A percentile compares a stretch with the other conserved stretches of the same genome.
phyloP scores from a whole-genome alignment of 805 yeast genomes.

The Pichia nakasei region DNA sequence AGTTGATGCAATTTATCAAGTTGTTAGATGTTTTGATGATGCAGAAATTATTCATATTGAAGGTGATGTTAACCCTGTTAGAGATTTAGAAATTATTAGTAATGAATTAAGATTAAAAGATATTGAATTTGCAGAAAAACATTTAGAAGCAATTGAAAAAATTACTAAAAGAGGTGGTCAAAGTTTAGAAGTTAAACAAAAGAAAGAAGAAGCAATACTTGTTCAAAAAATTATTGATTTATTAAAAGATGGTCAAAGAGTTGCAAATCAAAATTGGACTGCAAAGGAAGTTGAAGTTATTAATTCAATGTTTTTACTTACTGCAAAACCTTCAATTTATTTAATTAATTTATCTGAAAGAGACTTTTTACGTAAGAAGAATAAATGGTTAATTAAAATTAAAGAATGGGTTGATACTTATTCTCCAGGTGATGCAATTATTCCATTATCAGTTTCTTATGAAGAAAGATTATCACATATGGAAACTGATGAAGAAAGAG shows the following conservation, averaged over 20 bases:
- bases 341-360: slow-evolving; percentile 63
- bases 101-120: slow-evolving; percentile 94
- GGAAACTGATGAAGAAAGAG: slow-evolving; percentile 53
- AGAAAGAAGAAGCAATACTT: slow-evolving; percentile 51
- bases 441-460: slow-evolving; percentile 86
- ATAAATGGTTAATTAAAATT: slow-evolving; percentile 44
- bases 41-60: slow-evolving; percentile 96
- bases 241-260: slow-evolving; percentile 56
- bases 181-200: slow-evolving; percentile 54
- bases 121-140: slow-evolving; percentile 75
- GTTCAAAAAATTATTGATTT: slow-evolving; percentile 52
- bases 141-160: slow-evolving; percentile 47
- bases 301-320: slow-evolving; percentile 63
- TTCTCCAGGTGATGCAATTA: slow-evolving; percentile 71
- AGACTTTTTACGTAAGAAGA: slow-evolving; percentile 49
- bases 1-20: slow-evolving; percentile 96
- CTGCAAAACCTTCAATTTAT: slow-evolving; percentile 84
- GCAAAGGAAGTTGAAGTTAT: slow-evolving; percentile 56
- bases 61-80: slow-evolving; percentile 91
- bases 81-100: slow-evolving; percentile 86
- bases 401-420: slow-evolving; percentile 57
- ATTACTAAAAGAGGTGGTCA: slow-evolving; percentile 58
- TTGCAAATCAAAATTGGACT: slow-evolving; percentile 53
- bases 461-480: slow-evolving; percentile 88
- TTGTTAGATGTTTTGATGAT: slow-evolving; percentile 95